Conservation (phyloP, 129 eudicot genomes). For the Solidago caesia region DNA sequence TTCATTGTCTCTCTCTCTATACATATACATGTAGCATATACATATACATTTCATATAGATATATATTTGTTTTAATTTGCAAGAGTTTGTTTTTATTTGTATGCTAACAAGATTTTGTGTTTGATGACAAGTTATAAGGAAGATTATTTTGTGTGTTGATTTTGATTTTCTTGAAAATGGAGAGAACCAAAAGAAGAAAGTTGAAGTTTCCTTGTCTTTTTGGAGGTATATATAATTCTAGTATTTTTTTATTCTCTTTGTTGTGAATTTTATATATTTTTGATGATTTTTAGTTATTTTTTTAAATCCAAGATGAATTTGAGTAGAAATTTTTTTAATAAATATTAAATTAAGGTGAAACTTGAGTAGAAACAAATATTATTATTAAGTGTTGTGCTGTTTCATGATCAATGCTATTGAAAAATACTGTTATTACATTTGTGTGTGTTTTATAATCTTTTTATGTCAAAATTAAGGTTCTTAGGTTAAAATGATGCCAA, state of each 20-base stretch:
- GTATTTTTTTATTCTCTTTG: neutral
- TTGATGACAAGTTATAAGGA: too few relatives aligned
- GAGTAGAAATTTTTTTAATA: neutral
- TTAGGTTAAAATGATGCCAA: neutral
- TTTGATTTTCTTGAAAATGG: slow-evolving; percentile 23
- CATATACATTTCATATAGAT: too few relatives aligned
- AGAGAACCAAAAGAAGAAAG: slow-evolving; percentile 28
- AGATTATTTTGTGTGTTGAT: slow-evolving; percentile 5
- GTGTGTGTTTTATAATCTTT: neutral
- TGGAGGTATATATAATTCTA: slow-evolving; percentile 28
- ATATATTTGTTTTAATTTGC: neutral
- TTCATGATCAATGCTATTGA: slow-evolving; percentile 6
- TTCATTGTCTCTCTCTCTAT: too few relatives aligned
- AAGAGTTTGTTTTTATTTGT: neutral
- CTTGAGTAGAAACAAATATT: slow-evolving; percentile 8
- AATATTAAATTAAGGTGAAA: slow-evolving; percentile 11
- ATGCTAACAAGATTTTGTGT: neutral
- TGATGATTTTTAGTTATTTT: neutral
- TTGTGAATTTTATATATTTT: neutral
- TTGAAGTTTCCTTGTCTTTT: slow-evolving; percentile 35
- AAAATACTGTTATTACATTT: neutral
- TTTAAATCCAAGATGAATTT: neutral
- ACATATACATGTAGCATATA: too few relatives aligned
- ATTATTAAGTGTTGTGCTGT: slow-evolving; percentile 11
- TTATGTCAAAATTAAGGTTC: slow-evolving; percentile 6